Evolutionary conservation across 2,329 filamentous ascomycete species (phyloP), one percentile per base, ranked within the genome.

Genomic region (Arachnopeziza araneosa): DNA sequence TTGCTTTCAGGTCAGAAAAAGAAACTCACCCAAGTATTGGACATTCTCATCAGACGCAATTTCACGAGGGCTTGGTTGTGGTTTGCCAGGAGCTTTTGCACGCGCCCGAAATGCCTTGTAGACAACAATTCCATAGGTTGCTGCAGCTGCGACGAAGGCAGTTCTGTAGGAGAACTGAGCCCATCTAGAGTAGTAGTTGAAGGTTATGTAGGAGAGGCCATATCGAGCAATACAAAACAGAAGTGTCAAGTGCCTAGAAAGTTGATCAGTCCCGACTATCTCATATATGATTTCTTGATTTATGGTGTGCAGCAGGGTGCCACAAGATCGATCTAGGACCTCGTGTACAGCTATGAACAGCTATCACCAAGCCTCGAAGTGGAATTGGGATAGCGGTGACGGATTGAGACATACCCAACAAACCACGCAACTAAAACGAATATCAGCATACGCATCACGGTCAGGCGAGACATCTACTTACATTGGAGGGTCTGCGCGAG

Each of bases 121-220:
- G 64, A 99, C 93, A 55, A 99, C 95, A 67, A 99, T 98, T 67
- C 95, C 93, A 76, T 99, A 99, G 12, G 95, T 98, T 55, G 86
- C 85, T 54, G 92, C 91, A 6, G 95, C 95, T 2, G 93, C 88
- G 68, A 97, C 68, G 75, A 99, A 99, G 60, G 93, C 90, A 58
- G 88, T 84, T 70, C 95, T 93, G 80, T 99, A 99, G 60, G 89
- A 89, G 75, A 95, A 87, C 67, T 84, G 82, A 54, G 93, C 93
- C 80, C 86, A 85, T 73, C 84, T 78, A 60, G 86, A 87, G 74
- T 89, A 89, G 75, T 86, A 92, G 82, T 96, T 96, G 82, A 98
- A 89, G 71, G 89, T 88, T 60, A 97, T 77, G 80, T 91, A 96
- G 54, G 92, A 96, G 64, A 98, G 76, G 65, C 81, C 78, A 76